Evolutionary conservation across 768 basidiomycete genomes (phyloP), one percentile per base, ranked within the genome.

Genomic region (Tulasnella sp.): DNA sequence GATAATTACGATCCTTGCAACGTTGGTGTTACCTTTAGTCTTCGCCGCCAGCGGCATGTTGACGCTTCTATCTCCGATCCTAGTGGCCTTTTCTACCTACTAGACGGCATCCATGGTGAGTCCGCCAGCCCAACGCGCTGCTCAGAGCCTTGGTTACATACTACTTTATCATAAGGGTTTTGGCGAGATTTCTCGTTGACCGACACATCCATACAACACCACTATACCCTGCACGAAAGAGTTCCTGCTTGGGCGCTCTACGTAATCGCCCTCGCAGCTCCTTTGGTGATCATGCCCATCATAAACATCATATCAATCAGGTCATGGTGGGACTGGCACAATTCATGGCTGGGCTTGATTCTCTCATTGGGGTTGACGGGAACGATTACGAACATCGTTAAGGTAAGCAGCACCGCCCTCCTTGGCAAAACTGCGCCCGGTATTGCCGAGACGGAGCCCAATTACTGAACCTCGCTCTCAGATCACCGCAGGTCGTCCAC

Each of bases 261-360:
- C 42, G 73, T 87, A 78, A 86, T 90, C 44, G 88, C 89, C 16
- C 74, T 89, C 39, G 89, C 92, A 3, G 88, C 93, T 3, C 97
- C 97, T 0, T 84, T 94, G 27, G 82, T 91, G 68, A 85, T 95
- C 62, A 91, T 94, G 83, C 88, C 92, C 31, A 81, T 91, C 27
- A 88, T 97, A 82, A 94, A 94, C 82, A 80, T 91, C 31, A 74
- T 93, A 21, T 92, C 94, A 34, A 87, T 95, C 36, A 89, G 92
- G n/a, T 92, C 91, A 4, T 91, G 91, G 87, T 98, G 96, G 96
- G 97, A 98, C 83, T 86, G 93, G 40, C 97, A 98, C 83, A 92
- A 90, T 82, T 31, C 80, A 83, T 42, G 84, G 83, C 74, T 77
- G 52, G 74, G 72, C 68, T 80, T 95, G 79, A 87, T 94, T 75